Conservation (phyloP, 2,329 filamentous ascomycete species). For the Venturia pyrina region DNA sequence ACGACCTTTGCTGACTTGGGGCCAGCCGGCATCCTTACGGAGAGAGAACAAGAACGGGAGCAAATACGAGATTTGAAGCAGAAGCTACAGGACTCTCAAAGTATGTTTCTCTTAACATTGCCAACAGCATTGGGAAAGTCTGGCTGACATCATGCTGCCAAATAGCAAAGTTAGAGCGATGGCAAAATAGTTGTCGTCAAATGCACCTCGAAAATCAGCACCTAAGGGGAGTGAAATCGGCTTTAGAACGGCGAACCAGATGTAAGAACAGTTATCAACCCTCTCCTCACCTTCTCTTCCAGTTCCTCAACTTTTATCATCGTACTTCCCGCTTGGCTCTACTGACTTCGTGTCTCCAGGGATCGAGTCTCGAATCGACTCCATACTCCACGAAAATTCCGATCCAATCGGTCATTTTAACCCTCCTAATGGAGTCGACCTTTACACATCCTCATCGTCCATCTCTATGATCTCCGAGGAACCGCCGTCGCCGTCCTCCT, state of each 20-base stretch:
- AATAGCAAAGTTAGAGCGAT: not conserved
- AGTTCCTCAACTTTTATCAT: not conserved
- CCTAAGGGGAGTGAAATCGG: not conserved
- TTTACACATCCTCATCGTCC: not conserved
- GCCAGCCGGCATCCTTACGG: not conserved
- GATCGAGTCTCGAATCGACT: not conserved
- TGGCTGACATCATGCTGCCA: not conserved
- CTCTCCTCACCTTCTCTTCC: not conserved
- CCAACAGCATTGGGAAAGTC: not conserved
- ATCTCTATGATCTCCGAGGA: not conserved
- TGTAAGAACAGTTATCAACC: not conserved
- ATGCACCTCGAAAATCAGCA: not conserved
- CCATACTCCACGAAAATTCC: not conserved
- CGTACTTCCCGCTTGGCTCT: not conserved
- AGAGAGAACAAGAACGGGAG: not conserved
- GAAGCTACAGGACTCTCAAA: not conserved
- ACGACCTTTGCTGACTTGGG: not conserved
- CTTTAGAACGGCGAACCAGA: not conserved
- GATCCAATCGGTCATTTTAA: not conserved
- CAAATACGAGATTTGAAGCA: not conserved
- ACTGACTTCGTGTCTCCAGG: not conserved
- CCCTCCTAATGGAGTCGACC: not conserved
- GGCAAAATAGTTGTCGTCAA: not conserved
- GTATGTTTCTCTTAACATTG: not conserved
- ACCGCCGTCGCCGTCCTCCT: not conserved